These are phyloP conservation scores for Botrytis cinerea DNA, from an alignment of 2,329 filamentous ascomycete species.

Conservation along the genomic window DNA sequence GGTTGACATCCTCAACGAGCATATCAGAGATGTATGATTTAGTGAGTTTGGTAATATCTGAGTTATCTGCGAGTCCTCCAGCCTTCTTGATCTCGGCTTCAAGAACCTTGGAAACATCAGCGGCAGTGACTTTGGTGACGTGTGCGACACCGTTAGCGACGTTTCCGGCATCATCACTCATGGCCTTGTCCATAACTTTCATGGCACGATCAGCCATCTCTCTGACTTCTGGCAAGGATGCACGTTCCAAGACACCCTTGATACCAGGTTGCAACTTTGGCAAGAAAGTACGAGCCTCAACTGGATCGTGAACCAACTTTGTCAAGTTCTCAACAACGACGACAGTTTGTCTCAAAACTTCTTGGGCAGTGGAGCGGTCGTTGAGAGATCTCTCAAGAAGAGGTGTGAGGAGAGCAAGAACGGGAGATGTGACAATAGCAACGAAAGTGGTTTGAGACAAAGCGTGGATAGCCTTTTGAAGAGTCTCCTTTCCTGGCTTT, in stretches of 20 bases:
- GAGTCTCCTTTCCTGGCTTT: constrained; percentile 81
- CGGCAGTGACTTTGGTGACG: constrained; percentile 62
- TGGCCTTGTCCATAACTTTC: constrained; percentile 88
- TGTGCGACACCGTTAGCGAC: constrained; percentile 46
- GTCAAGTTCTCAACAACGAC: constrained; percentile 98
- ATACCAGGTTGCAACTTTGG: constrained; percentile 94
- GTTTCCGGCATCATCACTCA: constrained; percentile 69
- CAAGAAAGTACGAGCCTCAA: constrained; percentile 92
- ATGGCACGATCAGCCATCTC: constrained; percentile 83
- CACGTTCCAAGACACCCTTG: constrained; percentile 81
- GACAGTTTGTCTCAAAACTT: constrained; percentile 92
- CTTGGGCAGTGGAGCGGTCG: constrained; percentile 85
- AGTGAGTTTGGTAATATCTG: constrained; percentile 66
- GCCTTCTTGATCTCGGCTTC: constrained; percentile 74
- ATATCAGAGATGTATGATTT: constrained; percentile 78
- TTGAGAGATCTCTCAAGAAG: constrained; percentile 93
- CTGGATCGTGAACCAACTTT: constrained; percentile 92
- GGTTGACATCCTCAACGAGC: constrained; percentile 85
- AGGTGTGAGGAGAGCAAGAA: constrained; percentile 90
- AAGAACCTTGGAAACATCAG: constrained; percentile 74
- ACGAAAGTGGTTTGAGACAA: constrained; percentile 99
- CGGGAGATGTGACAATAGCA: constrained; percentile 90
- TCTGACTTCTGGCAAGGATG: constrained; percentile 91
- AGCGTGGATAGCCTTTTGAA: constrained; percentile 95
- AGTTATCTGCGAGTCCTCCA: constrained; percentile 61